phyloP scores from a whole-genome alignment of 2,329 filamentous ascomycete species.

The Calonectria pseudoturangicola region DNA sequence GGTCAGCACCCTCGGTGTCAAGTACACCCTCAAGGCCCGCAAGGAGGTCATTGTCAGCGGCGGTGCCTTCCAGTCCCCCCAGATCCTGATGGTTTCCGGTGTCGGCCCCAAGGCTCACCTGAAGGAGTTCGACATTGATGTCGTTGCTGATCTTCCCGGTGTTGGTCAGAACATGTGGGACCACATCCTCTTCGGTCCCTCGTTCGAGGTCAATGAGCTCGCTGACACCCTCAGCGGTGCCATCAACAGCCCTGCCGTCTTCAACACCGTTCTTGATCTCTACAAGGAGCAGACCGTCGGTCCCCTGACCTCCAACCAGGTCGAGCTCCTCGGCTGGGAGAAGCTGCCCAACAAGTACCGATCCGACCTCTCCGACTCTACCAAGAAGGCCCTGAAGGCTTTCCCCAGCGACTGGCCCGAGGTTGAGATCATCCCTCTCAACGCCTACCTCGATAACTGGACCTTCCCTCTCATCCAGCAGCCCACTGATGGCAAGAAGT shows the following conservation, averaged over 20 bases:
- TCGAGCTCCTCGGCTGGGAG: constrained; percentile 53
- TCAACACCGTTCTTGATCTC: constrained; percentile 41
- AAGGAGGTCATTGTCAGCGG: constrained; percentile 47
- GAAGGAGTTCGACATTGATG: constrained; percentile 40
- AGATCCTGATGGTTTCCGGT: constrained; percentile 49
- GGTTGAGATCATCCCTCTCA: constrained; percentile 46
- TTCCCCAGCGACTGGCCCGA: constrained; percentile 49
- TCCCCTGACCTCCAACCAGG: constrained; percentile 50
- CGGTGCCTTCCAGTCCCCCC: constrained; percentile 47
- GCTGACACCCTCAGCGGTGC: constrained; percentile 49
- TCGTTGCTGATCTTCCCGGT: constrained; percentile 44
- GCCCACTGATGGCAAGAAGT: constrained; percentile 40
- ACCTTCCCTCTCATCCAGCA: constrained; percentile 47
- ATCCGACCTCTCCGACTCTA: constrained; percentile 44
- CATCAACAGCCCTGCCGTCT: constrained; percentile 42
- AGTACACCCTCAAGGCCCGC: constrained; percentile 45
- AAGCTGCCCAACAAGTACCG: constrained; percentile 50
- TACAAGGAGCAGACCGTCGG: constrained; percentile 46
- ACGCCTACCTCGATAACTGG: constrained; percentile 49
- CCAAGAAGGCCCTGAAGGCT: constrained; percentile 24
- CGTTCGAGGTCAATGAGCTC: constrained; percentile 48
- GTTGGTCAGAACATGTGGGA: constrained; percentile 50
- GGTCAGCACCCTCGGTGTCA: constrained; percentile 40
- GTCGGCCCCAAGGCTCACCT: constrained; percentile 43
- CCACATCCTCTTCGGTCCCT: constrained; percentile 47